Base-by-base conservation (phyloP, 2,329 filamentous ascomycete species). In the Diplodia corticola region DNA sequence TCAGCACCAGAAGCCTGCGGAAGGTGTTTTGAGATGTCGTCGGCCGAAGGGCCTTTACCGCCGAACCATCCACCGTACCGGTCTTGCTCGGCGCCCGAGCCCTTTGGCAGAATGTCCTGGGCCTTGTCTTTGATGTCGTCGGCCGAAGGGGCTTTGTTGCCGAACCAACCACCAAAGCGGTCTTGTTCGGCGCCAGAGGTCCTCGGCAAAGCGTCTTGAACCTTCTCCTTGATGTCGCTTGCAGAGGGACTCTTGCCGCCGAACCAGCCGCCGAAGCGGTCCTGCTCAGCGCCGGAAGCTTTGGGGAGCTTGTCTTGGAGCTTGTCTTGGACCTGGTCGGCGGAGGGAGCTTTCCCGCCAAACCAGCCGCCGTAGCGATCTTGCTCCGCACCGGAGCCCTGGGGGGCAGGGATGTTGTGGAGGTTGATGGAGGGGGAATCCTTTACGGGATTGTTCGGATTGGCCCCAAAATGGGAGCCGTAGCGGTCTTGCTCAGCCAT, bases 401-500 rank as follows among this genome's bases (percentile, higher is more conserved):
- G 49, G 15, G 65, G 40, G 7, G n/a, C 40, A 44, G 40, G 59
- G 9, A 66, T 35, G 55, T 66, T 66, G 22, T 61, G 22, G 1
- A 66, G 24, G 54, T 66, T 66, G 46, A 66, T 26, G 17, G 54
- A 60, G 17, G 64, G 55, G 15, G 54, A 48, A 20, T 66, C 64
- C 12, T 51, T 57, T 35, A 67, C 59, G 3, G 65, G 65, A 40
- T 67, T 63, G 48, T 35, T 37, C 22, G 65, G 65, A 57, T 67
- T 54, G n/a, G 40, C 26, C 15, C 65, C 33, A 26, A 48, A 57
- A 22, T 67, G 65, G 24, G 65, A 67, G 59, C 37, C 65, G 50
- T 67, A 67, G 40, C 59, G 57, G 51, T 67, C 65, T 63, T 67
- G 65, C 51, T 67, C 65, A 40, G 65, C 65, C 64, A 66, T 66